phyloP scores from a whole-genome alignment of 106 monocot genomes.

The Triglochin maritima region DNA sequence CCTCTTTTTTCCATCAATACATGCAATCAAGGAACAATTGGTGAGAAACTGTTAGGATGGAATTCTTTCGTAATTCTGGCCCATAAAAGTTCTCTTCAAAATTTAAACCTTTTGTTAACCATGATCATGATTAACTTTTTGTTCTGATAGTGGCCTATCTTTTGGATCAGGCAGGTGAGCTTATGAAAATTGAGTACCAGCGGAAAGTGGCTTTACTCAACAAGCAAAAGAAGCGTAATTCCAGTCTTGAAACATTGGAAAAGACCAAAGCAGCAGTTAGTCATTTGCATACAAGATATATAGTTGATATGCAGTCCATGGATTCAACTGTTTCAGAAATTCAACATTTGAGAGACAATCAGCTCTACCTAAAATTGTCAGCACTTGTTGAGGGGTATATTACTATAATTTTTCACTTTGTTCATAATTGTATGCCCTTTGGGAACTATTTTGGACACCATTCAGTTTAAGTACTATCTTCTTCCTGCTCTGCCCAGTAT shows the following conservation, averaged over 20 bases:
- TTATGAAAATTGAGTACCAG: constrained; percentile 85
- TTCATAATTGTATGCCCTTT: too few species aligned
- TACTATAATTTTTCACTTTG: background rate
- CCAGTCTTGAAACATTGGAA: constrained; percentile 38
- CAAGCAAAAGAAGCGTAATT: constrained; percentile 60
- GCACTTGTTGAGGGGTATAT: constrained; percentile 72
- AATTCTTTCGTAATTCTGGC: too few species aligned
- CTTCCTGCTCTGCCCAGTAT: too few species aligned
- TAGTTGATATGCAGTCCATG: constrained; percentile 94
- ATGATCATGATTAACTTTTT: background rate
- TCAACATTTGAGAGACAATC: constrained; percentile 57
- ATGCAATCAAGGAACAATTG: too few species aligned
- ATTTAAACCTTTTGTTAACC: too few species aligned
- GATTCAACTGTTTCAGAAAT: constrained; percentile 90
- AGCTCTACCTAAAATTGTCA: constrained; percentile 55
- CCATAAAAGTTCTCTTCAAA: too few species aligned
- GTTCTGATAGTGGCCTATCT: background rate
- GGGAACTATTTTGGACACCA: too few species aligned
- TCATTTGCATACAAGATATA: constrained; percentile 81
- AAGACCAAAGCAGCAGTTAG: constrained; percentile 76
- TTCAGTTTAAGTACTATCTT: too few species aligned
- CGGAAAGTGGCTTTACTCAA: constrained; percentile 52
- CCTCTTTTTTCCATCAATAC: too few species aligned
- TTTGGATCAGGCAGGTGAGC: constrained; percentile 51
- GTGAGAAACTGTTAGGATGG: too few species aligned